These are phyloP conservation scores for Corymbia calophylla DNA, from an alignment of 441 rosid genomes.

Conservation along the genomic window DNA sequence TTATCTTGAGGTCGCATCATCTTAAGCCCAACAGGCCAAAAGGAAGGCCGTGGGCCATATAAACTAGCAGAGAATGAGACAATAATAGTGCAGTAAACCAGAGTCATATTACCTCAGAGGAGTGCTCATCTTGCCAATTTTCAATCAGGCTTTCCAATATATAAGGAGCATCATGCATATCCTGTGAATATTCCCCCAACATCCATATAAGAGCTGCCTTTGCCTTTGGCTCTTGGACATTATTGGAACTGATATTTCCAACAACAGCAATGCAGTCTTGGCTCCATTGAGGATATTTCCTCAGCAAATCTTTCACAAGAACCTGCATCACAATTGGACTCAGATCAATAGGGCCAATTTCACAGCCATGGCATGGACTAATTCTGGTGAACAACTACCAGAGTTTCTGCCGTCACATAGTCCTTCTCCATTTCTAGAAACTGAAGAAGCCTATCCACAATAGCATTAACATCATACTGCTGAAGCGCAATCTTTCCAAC, in stretches of 20 bases:
- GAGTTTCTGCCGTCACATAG: conserved; percentile 93
- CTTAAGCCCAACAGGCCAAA: neutral
- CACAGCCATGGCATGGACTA: neutral
- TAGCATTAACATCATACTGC: conserved; percentile 98
- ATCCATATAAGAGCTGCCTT: conserved; percentile 99
- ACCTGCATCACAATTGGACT: conserved; percentile 41
- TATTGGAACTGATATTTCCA: conserved; percentile 90
- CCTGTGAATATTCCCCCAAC: conserved; percentile 97
- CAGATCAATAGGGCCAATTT: neutral
- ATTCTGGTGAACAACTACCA: conserved; percentile 38
- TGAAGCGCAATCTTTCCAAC: conserved; percentile 96
- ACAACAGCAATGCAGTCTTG: conserved; percentile 99
- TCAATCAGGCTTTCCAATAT: conserved; percentile 77
- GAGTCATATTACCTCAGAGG: conserved; percentile 58
- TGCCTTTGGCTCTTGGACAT: conserved; percentile 91
- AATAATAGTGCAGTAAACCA: neutral
- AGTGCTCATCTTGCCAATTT: conserved; percentile 93
- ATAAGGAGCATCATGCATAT: conserved; percentile 96
- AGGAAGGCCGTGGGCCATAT: neutral
- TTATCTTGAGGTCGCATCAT: neutral
- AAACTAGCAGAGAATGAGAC: neutral
- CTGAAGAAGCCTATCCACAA: conserved; percentile 98
- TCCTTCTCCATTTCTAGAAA: conserved; percentile 99
- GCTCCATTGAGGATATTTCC: conserved; percentile 99
- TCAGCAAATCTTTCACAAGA: conserved; percentile 91